Base-by-base conservation (phyloP, 2,329 filamentous ascomycete species). In the Fusarium abutilonis region DNA sequence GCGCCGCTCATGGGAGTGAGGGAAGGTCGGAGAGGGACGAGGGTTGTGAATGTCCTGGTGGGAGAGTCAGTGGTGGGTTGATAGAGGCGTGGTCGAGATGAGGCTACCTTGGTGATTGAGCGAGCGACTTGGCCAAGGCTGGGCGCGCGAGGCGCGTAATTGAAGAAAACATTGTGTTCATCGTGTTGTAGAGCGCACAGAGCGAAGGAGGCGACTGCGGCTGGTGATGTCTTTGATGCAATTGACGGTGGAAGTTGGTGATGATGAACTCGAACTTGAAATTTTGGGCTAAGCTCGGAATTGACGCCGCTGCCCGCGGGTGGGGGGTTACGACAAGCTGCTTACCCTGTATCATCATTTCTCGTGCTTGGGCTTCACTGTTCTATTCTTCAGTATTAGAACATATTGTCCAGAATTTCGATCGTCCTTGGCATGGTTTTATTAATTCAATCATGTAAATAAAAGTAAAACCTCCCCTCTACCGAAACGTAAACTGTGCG, bases 21-120 rank as follows among this genome's bases (percentile, higher is more conserved):
- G 8, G 79, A 79, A 6, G 83, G 83, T 10, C 83, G 83, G 36
- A 84, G 78, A 52, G 74, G 75, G 1, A 82, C 79, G 63, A 86
- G 78, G 43, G 81, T 81, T 46, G 79, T 77, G 68, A 83, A 82
- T 47, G 76, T 75, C 64, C 80, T 83, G 56, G 36, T 21, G 23
- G 26, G 38, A 50, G 41, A 29, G 46, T 63, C 19, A 54, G 56
- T 9, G 36, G 50, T 52, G 32, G 36, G 28, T 41, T 34, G 14
- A 48, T 55, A 15, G 11, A 39, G 21, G 14, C 17, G 35, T 34
- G 17, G n/a, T 19, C 9, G 4, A 28, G 43, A 40, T 19, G 19
- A 29, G 38, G 50, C 10, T 63, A 73, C 72, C 72, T 64, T 28
- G 71, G 62, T 9, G 64, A 56, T 49, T 68, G 63, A 41, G 64